phyloP scores from a whole-genome alignment of 345 rosid species.

The Populus deltoides region DNA sequence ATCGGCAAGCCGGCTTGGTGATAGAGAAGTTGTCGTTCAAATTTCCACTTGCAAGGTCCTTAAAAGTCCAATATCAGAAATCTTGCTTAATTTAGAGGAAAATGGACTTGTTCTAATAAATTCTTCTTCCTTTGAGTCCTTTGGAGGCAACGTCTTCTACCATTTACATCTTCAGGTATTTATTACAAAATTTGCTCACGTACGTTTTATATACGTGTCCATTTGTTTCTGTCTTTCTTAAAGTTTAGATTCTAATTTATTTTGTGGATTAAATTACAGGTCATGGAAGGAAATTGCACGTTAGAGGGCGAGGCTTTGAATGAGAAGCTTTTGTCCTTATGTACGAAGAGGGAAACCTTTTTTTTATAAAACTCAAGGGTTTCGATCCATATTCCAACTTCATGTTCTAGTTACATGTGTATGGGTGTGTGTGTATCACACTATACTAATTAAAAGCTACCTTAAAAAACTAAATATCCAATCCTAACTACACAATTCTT shows the following conservation, averaged over 20 bases:
- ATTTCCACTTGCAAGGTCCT: constrained; percentile 22
- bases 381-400: background rate
- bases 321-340: constrained; percentile 34
- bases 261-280: constrained; percentile 5
- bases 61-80: constrained; percentile 34
- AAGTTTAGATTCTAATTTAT: background rate
- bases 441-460: no score
- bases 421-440: background rate
- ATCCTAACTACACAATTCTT: no score
- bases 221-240: background rate
- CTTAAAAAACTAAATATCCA: no score
- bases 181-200: constrained; percentile 1
- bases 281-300: constrained; percentile 11
- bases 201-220: background rate
- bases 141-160: constrained; percentile 44
- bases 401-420: background rate
- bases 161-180: constrained; percentile 58
- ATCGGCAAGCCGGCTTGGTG: constrained; percentile 38
- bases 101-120: constrained; percentile 41
- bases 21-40: constrained; percentile 50
- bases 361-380: background rate
- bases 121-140: constrained; percentile 57
- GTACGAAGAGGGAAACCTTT: constrained; percentile 20
- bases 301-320: constrained; percentile 26
- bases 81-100: constrained; percentile 43